Evolutionary conservation across 176 grass and related monocot genomes (phyloP).

Genomic region (Phyllostachys edulis): DNA sequence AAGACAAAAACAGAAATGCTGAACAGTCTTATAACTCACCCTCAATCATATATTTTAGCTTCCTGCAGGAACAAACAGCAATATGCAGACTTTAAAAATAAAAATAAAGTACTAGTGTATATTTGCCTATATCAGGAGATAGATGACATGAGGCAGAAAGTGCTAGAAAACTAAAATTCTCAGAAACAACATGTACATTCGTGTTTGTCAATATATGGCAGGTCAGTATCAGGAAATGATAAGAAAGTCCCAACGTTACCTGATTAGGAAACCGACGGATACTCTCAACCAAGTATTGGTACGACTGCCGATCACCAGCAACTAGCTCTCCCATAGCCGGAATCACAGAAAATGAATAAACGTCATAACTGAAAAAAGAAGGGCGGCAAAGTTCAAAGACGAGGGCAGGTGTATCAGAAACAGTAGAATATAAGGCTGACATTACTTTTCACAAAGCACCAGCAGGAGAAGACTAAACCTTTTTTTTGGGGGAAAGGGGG

Average conservation of each 20-base stretch:
- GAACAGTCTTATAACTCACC: too few species aligned
- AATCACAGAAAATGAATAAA: constrained; percentile 96
- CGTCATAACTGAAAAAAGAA: constrained; percentile 62
- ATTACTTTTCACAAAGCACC: constrained; percentile 3
- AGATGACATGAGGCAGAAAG: not conserved
- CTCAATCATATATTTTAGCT: too few species aligned
- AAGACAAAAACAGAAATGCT: not conserved
- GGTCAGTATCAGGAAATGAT: not conserved
- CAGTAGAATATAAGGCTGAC: not conserved
- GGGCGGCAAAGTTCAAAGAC: not conserved
- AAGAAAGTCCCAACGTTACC: constrained; percentile 35
- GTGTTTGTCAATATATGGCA: not conserved
- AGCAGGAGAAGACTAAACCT: too few species aligned
- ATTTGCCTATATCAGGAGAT: not conserved
- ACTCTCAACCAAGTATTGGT: constrained; percentile 96
- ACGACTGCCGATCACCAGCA: constrained; percentile 71
- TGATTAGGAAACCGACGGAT: constrained; percentile 79
- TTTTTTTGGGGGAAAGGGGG: too few species aligned
- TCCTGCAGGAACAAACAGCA: too few species aligned
- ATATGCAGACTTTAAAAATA: too few species aligned
- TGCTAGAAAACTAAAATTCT: not conserved
- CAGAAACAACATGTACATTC: not conserved
- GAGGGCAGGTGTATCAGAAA: not conserved
- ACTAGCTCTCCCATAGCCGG: constrained; percentile 85
- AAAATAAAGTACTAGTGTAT: not conserved